Conservation (phyloP, 306 rosid species). For the Cucumis melo region DNA sequence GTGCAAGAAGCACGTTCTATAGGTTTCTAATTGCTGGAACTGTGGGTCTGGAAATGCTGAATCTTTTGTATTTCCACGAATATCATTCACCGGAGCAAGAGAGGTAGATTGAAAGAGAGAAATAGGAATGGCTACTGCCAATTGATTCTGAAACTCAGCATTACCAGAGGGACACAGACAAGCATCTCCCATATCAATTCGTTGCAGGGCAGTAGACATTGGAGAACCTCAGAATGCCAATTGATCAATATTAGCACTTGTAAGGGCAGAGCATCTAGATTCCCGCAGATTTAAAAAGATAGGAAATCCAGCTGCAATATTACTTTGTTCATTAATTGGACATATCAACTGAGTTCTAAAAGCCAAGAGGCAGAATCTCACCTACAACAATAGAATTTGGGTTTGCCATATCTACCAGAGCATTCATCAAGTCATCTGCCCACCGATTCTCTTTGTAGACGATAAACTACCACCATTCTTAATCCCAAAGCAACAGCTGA, state of each 20-base stretch:
- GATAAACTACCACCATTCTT: too few relatives aligned
- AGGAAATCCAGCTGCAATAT: slow-evolving; percentile 27
- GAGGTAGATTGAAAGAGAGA: slow-evolving; percentile 26
- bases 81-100: slow-evolving; percentile 25
- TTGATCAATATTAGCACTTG: slow-evolving; percentile 14
- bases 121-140: slow-evolving; percentile 19
- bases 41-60: slow-evolving; percentile 23
- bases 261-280: background rate
- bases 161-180: slow-evolving; percentile 18
- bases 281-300: slow-evolving; percentile 25
- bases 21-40: slow-evolving; percentile 16
- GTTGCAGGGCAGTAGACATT: slow-evolving; percentile 21
- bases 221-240: slow-evolving; percentile 12
- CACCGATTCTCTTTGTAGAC: too few relatives aligned
- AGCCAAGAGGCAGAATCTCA: slow-evolving; percentile 26
- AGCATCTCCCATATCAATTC: background rate
- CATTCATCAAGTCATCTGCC: slow-evolving; percentile 26
- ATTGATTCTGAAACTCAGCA: slow-evolving; percentile 26
- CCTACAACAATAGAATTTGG: slow-evolving; percentile 19
- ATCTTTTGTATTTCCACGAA: slow-evolving; percentile 37
- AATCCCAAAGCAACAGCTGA: background rate
- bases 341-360: slow-evolving; percentile 29
- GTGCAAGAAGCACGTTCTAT: slow-evolving; percentile 23
- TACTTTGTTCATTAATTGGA: slow-evolving; percentile 29
- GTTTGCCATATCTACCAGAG: slow-evolving; percentile 16